Base-by-base conservation (phyloP, 345 rosid genomes). In the Aquilaria sinensis region DNA sequence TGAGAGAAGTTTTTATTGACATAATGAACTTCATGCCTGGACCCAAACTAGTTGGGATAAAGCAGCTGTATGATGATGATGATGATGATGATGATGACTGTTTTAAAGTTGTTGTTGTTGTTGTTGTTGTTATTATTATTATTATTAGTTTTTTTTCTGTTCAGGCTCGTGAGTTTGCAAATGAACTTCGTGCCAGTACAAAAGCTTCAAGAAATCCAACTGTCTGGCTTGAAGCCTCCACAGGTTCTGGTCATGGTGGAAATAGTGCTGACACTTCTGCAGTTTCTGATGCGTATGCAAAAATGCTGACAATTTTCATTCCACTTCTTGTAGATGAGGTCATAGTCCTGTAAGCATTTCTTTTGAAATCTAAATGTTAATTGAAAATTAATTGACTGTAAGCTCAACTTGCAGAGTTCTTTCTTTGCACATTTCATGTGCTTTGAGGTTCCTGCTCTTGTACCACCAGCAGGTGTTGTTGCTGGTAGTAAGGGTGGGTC, bases 391-490 rank as follows among this genome's bases (percentile, higher is more conserved):
- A 45, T 67, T 69, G 31, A 37, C 15, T 48, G 29, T 61, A 31
- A 73, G 60, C 65, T 76, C 73, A 67, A 68, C 56, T 71, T 60
- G 84, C 88, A 95, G 99, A 95, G 99, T 78, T 91, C 97, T 52
- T 95, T 95, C 74, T 95, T 95, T 75, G 99, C 99, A 45, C 99
- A 91, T 76, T 90, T 95, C 77, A 87, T 95, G 99, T 95, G 99
- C 88, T 95, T 91, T 70, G 96, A 95, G 78, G 96, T 95, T 65
- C 96, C 97, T 66, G 85, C 96, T 32, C 96, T 95, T 75, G 92
- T 79, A 70, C 96, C 97, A 41, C 92, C 87, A 29, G 92, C 87
- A 75, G 86, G 96, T 66, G 58, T 58, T 56, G 80, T 77, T 56
- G 87, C 77, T 85, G 96, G 83, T 67, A 80, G 64, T 70, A 87